phyloP scores from a whole-genome alignment of 23 red algal species.

The Chondrus crispus region DNA sequence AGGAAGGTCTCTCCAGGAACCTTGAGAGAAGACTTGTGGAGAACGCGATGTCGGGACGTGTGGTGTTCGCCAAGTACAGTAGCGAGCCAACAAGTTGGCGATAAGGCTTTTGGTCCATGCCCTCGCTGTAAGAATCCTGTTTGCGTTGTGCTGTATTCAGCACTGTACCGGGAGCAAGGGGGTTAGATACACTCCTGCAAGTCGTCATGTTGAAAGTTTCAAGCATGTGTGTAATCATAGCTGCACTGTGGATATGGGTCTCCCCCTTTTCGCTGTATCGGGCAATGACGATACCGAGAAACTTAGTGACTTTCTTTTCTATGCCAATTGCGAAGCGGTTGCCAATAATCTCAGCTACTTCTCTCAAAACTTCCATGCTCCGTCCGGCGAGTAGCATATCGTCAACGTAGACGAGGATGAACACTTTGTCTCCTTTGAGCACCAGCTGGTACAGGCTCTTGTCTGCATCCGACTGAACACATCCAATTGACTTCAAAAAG shows the following conservation, averaged over 20 bases:
- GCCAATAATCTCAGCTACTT: not conserved
- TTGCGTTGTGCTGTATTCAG: not conserved
- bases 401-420: slow-evolving; percentile 30
- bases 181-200: not conserved
- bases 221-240: not conserved
- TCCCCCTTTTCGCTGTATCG: not conserved
- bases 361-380: not conserved
- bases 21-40: not conserved
- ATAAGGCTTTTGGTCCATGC: not conserved
- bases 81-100: slow-evolving; percentile 1
- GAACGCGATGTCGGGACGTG: slow-evolving; percentile 48
- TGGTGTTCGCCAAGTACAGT: slow-evolving; percentile 37
- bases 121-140: not conserved
- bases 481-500: not conserved
- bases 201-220: not conserved
- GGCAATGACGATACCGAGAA: not conserved
- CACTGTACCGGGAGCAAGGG: not conserved
- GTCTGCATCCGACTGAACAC: not conserved
- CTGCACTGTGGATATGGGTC: not conserved
- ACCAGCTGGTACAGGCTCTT: not conserved
- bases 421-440: not conserved
- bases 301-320: slow-evolving; percentile 13
- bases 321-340: not conserved
- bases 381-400: not conserved
- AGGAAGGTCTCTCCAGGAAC: slow-evolving; percentile 7